These are phyloP conservation scores for Carex parvula DNA, from an alignment of 176 grass and related monocot genomes.

Conservation along the genomic window DNA sequence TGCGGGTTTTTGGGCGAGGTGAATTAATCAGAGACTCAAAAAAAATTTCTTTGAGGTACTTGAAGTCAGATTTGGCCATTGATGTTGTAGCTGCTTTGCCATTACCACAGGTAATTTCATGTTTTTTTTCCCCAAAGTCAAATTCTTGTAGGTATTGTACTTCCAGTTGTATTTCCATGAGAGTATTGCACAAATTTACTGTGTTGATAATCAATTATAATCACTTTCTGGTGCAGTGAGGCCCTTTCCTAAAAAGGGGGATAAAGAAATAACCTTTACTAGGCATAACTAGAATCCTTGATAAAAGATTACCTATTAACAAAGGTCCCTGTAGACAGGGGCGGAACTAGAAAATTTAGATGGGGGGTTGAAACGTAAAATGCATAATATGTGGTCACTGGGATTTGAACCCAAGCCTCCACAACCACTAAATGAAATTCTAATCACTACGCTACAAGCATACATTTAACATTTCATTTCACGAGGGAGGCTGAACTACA, in stretches of 20 bases:
- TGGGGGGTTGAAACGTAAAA: too few relatives aligned
- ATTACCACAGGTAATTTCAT: conserved; percentile 76
- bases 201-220: background rate
- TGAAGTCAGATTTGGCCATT: conserved; percentile 71
- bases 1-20: conserved; percentile 80
- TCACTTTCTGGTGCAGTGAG: background rate
- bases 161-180: background rate
- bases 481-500: too few relatives aligned
- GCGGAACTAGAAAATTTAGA: too few relatives aligned
- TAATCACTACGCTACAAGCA: too few relatives aligned
- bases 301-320: background rate
- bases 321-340: background rate
- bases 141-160: background rate
- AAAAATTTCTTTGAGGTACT: conserved; percentile 75
- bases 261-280: background rate
- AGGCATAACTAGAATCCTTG: background rate
- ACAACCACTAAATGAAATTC: too few relatives aligned
- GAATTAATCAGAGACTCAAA: conserved; percentile 77
- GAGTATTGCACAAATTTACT: background rate
- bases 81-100: conserved; percentile 80
- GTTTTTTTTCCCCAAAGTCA: background rate
- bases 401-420: too few relatives aligned
- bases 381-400: too few relatives aligned
- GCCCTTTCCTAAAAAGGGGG: background rate
- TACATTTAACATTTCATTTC: too few relatives aligned